These are phyloP conservation scores for Daldinia childiae DNA, from an alignment of 495 filamentous ascomycete genomes.

Conservation along the genomic window DNA sequence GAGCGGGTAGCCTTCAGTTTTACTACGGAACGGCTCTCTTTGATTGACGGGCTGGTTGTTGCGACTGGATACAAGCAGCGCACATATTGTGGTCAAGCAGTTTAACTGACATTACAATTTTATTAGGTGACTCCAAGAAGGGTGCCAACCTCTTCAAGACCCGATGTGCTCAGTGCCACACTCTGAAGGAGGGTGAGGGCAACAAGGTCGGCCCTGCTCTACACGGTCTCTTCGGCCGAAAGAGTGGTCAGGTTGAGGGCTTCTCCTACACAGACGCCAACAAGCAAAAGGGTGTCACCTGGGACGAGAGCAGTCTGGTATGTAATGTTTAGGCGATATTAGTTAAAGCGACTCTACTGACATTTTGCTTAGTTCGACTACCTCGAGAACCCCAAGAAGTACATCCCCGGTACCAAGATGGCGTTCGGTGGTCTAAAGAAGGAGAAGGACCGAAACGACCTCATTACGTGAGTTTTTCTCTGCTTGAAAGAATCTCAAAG, in stretches of 20 bases:
- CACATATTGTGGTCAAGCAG: not conserved
- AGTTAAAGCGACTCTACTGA: slow-evolving; percentile 41
- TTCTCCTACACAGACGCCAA: slow-evolving; percentile 99
- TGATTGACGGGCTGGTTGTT: not conserved
- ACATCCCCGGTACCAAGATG: slow-evolving; percentile 99
- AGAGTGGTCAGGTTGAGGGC: slow-evolving; percentile 88
- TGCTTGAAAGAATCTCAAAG: not conserved
- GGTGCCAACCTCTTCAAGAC: slow-evolving; percentile 99
- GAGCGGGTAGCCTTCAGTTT: not conserved
- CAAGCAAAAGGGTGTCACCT: slow-evolving; percentile 92
- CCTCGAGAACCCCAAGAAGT: slow-evolving; percentile 68
- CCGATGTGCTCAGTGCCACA: slow-evolving; percentile 98
- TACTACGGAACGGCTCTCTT: not conserved
- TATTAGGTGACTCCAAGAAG: slow-evolving; percentile 90
- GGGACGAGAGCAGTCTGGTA: slow-evolving; percentile 90
- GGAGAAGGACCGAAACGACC: slow-evolving; percentile 98
- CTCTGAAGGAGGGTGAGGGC: slow-evolving; percentile 81
- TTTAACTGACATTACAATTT: slow-evolving; percentile 47
- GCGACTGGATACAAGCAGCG: not conserved
- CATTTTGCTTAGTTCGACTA: slow-evolving; percentile 55
- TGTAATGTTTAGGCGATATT: slow-evolving; percentile 40
- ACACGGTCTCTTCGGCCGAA: slow-evolving; percentile 96
- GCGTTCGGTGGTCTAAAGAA: slow-evolving; percentile 99
- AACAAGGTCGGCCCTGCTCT: slow-evolving; percentile 99
- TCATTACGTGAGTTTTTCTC: slow-evolving; percentile 83